Evolutionary conservation across 108 stramenopile species (phyloP).

Genomic region (Bacterosira constricta): DNA sequence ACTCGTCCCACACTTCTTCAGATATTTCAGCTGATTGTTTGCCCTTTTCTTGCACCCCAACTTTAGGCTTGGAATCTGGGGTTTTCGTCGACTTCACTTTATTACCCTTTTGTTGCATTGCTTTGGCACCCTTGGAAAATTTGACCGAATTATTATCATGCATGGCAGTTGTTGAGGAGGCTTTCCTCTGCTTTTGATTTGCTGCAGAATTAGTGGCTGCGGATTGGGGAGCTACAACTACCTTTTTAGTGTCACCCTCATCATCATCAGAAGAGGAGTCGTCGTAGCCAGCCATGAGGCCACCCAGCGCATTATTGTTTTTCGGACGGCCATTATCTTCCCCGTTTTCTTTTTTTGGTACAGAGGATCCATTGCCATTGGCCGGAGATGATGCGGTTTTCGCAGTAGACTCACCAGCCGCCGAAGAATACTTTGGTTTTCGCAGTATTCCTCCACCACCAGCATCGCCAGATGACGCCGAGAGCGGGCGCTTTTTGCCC

Average conservation of each 20-base stretch:
- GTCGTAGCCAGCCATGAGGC: conserved; percentile 20
- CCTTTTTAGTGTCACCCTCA: background rate
- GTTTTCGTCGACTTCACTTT: too few species aligned
- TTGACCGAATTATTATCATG: too few species aligned
- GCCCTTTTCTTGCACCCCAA: background rate
- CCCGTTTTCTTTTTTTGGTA: background rate
- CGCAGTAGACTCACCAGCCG: background rate
- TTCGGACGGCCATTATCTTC: background rate
- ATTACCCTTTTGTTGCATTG: too few species aligned
- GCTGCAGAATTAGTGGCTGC: background rate
- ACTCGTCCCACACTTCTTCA: conserved; percentile 43
- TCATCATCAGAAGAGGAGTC: conserved; percentile 31
- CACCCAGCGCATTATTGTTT: background rate
- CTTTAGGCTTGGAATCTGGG: too few species aligned
- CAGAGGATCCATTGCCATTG: too few species aligned
- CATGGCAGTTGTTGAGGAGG: too few species aligned
- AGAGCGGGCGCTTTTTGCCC: background rate
- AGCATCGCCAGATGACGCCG: background rate
- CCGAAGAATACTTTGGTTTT: conserved; percentile 25
- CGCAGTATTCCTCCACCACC: conserved; percentile 19
- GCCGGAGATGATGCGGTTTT: background rate
- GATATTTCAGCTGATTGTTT: conserved; percentile 1
- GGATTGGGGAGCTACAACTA: too few species aligned
- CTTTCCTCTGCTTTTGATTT: background rate
- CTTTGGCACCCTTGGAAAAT: too few species aligned